Percentiles rank a stretch among this genome's conserved stretches.
Conservation (phyloP, 805 yeast genomes). For the Nakazawaea anatomiae region DNA sequence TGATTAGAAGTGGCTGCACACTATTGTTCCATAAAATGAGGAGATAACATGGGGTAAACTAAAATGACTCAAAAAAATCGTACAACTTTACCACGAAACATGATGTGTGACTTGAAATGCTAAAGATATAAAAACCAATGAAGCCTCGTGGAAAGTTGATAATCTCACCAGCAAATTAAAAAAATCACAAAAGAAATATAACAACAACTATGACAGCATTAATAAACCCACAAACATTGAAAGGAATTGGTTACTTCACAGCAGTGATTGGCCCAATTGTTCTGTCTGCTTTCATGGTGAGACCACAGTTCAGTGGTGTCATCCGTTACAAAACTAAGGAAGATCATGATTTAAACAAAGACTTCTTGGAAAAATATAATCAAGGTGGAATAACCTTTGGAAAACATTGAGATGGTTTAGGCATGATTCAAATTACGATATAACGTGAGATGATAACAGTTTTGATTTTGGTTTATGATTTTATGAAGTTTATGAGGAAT, state of each 20-base stretch:
- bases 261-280: conserved; percentile 11
- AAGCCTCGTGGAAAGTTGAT: background rate
- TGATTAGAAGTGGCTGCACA: too few species aligned
- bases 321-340: conserved; percentile 10
- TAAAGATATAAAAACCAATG: background rate
- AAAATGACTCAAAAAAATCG: too few species aligned
- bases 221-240: conserved; percentile 7
- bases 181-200: background rate
- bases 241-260: conserved; percentile 10
- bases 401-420: background rate
- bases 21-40: too few species aligned
- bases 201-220: conserved; percentile 7
- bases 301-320: conserved; percentile 11
- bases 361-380: conserved; percentile 8
- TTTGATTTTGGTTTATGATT: too few species aligned
- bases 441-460: background rate
- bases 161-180: too few species aligned
- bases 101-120: too few species aligned
- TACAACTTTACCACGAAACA: too few species aligned
- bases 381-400: conserved; percentile 7
- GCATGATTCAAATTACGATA: too few species aligned
- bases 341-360: conserved; percentile 7
- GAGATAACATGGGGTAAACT: too few species aligned
- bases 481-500: too few species aligned
- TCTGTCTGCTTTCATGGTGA: conserved; percentile 9